phyloP scores from a whole-genome alignment of 768 basidiomycete genomes.

The Kwoniella europaea region DNA sequence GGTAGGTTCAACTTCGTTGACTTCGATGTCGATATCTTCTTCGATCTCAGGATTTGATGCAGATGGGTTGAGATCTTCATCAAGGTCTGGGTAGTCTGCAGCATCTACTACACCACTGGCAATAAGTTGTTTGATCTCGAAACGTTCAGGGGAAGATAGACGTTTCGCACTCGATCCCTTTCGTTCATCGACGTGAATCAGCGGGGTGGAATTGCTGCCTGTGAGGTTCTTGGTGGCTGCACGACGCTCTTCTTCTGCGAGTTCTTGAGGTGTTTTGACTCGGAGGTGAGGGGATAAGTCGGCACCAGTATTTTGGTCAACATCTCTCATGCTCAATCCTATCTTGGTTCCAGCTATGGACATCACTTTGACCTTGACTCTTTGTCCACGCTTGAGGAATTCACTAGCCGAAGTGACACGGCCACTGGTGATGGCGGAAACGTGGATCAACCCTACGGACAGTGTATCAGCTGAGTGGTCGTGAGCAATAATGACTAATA shows the following conservation, averaged over 20 bases:
- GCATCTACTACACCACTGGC: conserved; percentile 90
- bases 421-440: conserved; percentile 82
- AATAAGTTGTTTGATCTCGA: conserved; percentile 99
- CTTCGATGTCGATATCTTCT: conserved; percentile 95
- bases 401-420: conserved; percentile 87
- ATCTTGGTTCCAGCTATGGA: conserved; percentile 80
- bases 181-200: conserved; percentile 60
- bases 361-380: conserved; percentile 96
- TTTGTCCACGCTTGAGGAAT: conserved; percentile 78
- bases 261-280: conserved; percentile 90
- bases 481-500: background rate
- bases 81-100: conserved; percentile 67
- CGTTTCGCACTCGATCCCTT: conserved; percentile 74
- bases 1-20: conserved; percentile 93
- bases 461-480: background rate
- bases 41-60: conserved; percentile 78
- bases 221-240: conserved; percentile 68
- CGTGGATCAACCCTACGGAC: conserved; percentile 87
- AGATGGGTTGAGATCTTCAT: conserved; percentile 52
- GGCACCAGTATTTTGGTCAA: conserved; percentile 84
- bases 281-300: conserved; percentile 94
- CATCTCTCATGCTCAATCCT: conserved; percentile 96
- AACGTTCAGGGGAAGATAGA: conserved; percentile 92
- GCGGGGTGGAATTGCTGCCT: conserved; percentile 85
- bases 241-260: conserved; percentile 74